phyloP scores from a whole-genome alignment of 495 filamentous ascomycete genomes.

The Penicillium ucsense region DNA sequence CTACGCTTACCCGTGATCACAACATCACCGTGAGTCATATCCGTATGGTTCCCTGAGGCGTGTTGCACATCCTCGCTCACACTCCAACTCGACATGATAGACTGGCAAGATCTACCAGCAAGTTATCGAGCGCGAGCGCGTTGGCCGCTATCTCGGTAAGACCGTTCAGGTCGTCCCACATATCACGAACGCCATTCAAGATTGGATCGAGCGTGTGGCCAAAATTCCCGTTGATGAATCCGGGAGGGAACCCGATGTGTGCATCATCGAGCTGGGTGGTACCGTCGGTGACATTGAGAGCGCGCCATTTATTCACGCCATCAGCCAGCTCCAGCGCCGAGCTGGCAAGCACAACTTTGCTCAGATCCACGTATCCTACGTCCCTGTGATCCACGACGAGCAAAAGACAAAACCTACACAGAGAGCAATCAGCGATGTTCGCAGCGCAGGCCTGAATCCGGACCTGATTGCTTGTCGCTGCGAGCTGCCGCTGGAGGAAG shows the following conservation, averaged over 20 bases:
- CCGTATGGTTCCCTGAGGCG: too few relatives aligned
- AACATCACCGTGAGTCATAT: slow-evolving; percentile 14
- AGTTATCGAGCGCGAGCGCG: slow-evolving; percentile 71
- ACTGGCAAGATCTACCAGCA: slow-evolving; percentile 81
- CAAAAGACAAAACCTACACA: slow-evolving; percentile 98
- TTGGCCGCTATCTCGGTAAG: slow-evolving; percentile 79
- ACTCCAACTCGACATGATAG: background rate
- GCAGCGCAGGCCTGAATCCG: slow-evolving; percentile 73
- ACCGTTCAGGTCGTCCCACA: slow-evolving; percentile 95
- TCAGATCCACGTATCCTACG: slow-evolving; percentile 46
- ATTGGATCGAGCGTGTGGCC: slow-evolving; percentile 86
- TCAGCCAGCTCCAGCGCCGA: slow-evolving; percentile 63
- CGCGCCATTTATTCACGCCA: slow-evolving; percentile 79
- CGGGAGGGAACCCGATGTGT: slow-evolving; percentile 76
- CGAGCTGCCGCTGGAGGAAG: slow-evolving; percentile 55
- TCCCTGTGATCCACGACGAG: slow-evolving; percentile 43
- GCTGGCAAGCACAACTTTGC: slow-evolving; percentile 74
- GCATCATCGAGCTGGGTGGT: slow-evolving; percentile 66
- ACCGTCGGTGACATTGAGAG: slow-evolving; percentile 89
- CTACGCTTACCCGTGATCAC: slow-evolving; percentile 16
- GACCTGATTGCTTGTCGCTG: slow-evolving; percentile 95
- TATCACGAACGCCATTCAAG: slow-evolving; percentile 80
- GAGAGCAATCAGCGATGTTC: slow-evolving; percentile 69
- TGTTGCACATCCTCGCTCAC: background rate
- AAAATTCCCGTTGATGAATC: slow-evolving; percentile 82